Base-by-base conservation (phyloP, 768 basidiomycete species). In the Leccinum sublutescens region DNA sequence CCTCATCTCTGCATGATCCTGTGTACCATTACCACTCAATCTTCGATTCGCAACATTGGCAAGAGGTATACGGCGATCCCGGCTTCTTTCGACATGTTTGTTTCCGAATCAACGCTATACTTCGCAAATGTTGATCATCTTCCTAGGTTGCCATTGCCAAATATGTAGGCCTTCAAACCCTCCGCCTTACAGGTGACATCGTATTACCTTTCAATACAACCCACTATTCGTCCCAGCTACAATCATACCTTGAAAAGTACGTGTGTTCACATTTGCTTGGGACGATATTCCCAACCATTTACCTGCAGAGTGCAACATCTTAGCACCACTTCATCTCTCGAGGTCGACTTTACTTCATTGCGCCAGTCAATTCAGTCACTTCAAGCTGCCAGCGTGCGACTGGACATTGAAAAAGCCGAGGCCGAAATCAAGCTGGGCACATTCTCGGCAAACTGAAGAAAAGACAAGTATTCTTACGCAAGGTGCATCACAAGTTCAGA, bases 21-120 rank as follows among this genome's bases (percentile, higher is more conserved):
- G 77, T 79, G 2, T 92, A 91, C 64, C 91, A 93, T 70, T 93
- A 93, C 64, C 85, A 77, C 67, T 88, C 85, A 2, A 80, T 90
- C 58, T 93, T 88, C 65, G 91, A 93, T 69, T 83, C 81, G 25
- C 79, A 85, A 60, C 73, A 76, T 51, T 95, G 86, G 86, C 87
- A 89, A 70, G 85, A 89, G 62, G 67, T 80, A 54, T 93, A 88
- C 61, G 89, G 81, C 19, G 93, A 94, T 68, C 86, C 88, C 38
- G 84, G 82, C 19, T 94, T 91, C 77, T 75, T 83, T 69, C 81
- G 85, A 50, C 89, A 93, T 72, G 87, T 88, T 69, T 59, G 81
- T 74, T 36, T 56, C 50, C 34, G 9, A 55, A 27, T 59, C 23
- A 36, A 2, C 50, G 47, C 34, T 27, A 48, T 15, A 56, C 17